Evolutionary conservation across 176 grass and related monocot species (phyloP).

Genomic region (Thinopyrum elongatum): DNA sequence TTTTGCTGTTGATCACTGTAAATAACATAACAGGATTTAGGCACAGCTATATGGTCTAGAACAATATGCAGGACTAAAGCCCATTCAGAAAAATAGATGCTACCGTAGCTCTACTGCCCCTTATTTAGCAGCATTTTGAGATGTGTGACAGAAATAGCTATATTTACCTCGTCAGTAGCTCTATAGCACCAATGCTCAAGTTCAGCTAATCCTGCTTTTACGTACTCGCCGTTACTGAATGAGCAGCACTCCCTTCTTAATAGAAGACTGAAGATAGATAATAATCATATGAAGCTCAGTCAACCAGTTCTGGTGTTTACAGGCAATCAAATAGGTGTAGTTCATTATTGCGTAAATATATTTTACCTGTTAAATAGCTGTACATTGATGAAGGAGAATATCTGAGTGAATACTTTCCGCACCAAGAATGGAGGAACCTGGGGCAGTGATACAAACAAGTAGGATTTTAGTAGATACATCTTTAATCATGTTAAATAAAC

Average conservation of each 20-base stretch:
- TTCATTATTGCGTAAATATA: constrained; percentile 6
- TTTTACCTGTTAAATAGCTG: constrained; percentile 96
- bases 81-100: not conserved
- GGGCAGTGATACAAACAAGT: not conserved
- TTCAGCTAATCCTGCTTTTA: constrained; percentile 98
- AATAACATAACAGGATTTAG: not conserved
- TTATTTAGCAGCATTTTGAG: constrained; percentile 13
- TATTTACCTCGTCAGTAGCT: constrained; percentile 91
- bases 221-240: constrained; percentile 95
- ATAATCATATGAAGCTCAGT: constrained; percentile 23
- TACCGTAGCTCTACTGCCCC: constrained; percentile 13
- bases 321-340: not conserved
- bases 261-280: constrained; percentile 63
- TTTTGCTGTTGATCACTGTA: constrained; percentile 9
- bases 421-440: constrained; percentile 99
- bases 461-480: not conserved
- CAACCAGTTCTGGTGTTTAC: constrained; percentile 14
- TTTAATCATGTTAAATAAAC: constrained; percentile 11
- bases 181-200: constrained; percentile 96
- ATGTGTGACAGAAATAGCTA: constrained; percentile 27
- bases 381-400: constrained; percentile 99
- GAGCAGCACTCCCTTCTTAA: constrained; percentile 99
- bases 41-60: constrained; percentile 18
- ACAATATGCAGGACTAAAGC: not conserved
- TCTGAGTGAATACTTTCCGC: constrained; percentile 95